These are phyloP conservation scores for Theileria parva DNA, from an alignment of 169 alveolate genomes.

Conservation along the genomic window DNA sequence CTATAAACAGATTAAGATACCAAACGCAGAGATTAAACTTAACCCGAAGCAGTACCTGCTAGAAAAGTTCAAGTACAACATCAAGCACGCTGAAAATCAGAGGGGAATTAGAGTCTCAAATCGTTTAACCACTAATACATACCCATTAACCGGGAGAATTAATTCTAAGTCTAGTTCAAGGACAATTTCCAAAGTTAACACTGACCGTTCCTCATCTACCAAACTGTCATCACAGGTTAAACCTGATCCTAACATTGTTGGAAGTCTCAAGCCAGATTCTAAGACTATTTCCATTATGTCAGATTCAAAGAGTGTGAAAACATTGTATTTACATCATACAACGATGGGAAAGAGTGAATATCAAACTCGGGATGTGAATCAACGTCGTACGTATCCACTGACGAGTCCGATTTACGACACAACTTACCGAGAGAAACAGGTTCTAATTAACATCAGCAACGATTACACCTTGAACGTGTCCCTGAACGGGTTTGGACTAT, in stretches of 20 bases:
- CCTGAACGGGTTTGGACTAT: constrained; percentile 47
- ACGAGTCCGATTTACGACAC: background rate
- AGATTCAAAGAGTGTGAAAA: background rate
- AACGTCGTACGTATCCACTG: constrained; percentile 5
- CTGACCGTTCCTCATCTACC: background rate
- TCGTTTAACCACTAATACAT: background rate
- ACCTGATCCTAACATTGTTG: background rate
- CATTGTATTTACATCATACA: background rate
- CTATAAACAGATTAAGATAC: constrained; percentile 7
- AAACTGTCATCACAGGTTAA: background rate
- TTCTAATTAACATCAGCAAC: constrained; percentile 7
- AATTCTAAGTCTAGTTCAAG: background rate
- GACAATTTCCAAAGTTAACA: background rate
- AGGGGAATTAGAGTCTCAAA: background rate
- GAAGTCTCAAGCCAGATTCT: background rate
- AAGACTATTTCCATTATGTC: background rate
- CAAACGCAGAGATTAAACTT: constrained; percentile 15
- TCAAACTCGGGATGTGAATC: background rate
- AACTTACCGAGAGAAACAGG: background rate
- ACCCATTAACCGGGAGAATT: background rate
- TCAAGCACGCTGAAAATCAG: background rate
- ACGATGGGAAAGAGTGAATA: background rate
- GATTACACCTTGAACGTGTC: constrained; percentile 26
- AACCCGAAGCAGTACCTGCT: constrained; percentile 19
- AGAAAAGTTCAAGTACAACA: background rate